Base-by-base conservation (phyloP, 1,284 basidiomycete genomes). In the Ceratobasidium sp. region DNA sequence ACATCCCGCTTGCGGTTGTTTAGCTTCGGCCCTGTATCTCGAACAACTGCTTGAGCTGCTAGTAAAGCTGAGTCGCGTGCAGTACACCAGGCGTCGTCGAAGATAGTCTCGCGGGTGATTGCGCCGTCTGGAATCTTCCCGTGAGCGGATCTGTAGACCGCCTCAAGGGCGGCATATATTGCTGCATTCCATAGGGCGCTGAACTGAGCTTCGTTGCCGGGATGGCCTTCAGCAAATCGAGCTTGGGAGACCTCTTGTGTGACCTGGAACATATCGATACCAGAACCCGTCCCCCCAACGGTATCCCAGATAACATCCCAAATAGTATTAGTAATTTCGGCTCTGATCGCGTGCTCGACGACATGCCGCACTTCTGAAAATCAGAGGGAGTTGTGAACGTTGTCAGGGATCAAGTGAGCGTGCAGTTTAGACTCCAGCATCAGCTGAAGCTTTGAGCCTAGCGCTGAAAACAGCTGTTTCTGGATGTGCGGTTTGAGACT, bases 1-100 rank as follows among this genome's bases (percentile, higher is more conserved):
- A n/a, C 28, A 40, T 69, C 48, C 40, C 67, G 13, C n/a, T 69
- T 69, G 15, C 12, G 52, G 15, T 69, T 56, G 23, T 69, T 69
- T 20, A 69, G 13, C 10, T 33, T 6, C 20, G 48, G 12, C 5
- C 52, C 38, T 3, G 67, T 69, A 3, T 56, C 33, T 23, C 2
- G 26, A 56, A 54, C 33, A 28, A 40, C 67, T n/a, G 26, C n/a
- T 42, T 69, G 46, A 7, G 67, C 67, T 3, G 67, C 67, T 33
- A 23, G 7, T 5, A 69, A 26, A 5, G 67, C 67, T 2, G 67
- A 50, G 5, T 28, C 67, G 10, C 48, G n/a, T n/a, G 12, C 67
- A 38, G 67, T 50, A 44, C 56, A 33, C 28, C 48, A 69, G 2
- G 52, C 67, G 2, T 7, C 50, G 40, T 69, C 38, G 13, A 69